phyloP scores from a whole-genome alignment of 2,329 filamentous ascomycete genomes.

The Penicillium sp. region DNA sequence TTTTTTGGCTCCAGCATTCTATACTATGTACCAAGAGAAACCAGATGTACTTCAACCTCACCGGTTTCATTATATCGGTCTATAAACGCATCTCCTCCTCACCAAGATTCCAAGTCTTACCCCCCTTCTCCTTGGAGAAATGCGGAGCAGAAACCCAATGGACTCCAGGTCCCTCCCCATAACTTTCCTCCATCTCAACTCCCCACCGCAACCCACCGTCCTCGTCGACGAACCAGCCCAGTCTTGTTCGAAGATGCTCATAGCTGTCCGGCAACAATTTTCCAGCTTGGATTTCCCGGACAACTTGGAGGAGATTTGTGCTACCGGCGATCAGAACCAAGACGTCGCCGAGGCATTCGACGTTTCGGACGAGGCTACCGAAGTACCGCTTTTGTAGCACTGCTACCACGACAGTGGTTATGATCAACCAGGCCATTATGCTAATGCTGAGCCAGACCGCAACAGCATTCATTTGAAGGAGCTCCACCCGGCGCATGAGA shows the following conservation, averaged over 20 bases:
- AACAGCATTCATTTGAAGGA: conserved; percentile 21
- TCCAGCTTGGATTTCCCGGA: conserved; percentile 18
- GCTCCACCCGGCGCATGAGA: conserved; percentile 16
- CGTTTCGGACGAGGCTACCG: conserved; percentile 17
- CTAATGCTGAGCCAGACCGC: conserved; percentile 22
- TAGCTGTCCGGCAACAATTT: conserved; percentile 8
- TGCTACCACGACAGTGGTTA: conserved; percentile 13
- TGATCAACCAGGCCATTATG: conserved; percentile 21
- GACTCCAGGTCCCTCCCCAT: conserved; percentile 14
- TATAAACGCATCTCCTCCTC: background rate
- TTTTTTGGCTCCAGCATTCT: background rate
- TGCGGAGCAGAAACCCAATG: conserved; percentile 19
- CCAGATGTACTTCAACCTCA: background rate
- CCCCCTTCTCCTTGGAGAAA: conserved; percentile 15
- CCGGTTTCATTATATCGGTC: background rate
- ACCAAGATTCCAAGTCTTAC: conserved; percentile 14
- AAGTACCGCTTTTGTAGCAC: conserved; percentile 20
- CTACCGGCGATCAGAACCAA: conserved; percentile 22
- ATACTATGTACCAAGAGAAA: background rate
- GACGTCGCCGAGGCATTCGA: conserved; percentile 21
- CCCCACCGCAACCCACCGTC: conserved; percentile 22
- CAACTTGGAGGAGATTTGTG: conserved; percentile 19
- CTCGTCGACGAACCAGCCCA: conserved; percentile 25
- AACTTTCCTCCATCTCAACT: conserved; percentile 23
- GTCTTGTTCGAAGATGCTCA: conserved; percentile 14